Percentiles rank a stretch among this genome's conserved stretches.
Conservation (phyloP, 495 filamentous ascomycete species). For the Hyaloscypha bicolor region DNA sequence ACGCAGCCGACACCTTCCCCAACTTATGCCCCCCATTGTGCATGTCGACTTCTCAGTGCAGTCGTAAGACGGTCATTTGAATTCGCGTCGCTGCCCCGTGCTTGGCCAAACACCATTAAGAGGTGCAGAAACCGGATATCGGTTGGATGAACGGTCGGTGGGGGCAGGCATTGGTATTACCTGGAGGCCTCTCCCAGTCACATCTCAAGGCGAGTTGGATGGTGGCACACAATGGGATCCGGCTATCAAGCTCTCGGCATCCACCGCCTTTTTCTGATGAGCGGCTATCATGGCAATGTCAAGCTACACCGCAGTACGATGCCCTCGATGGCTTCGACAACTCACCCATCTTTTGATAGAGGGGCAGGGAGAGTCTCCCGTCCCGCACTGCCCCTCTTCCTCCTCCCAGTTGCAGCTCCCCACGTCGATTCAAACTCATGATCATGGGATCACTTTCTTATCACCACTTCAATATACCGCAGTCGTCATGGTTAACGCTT, state of each 20-base stretch:
- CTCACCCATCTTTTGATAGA: neutral
- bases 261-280: neutral
- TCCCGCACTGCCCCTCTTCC: neutral
- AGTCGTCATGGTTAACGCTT: neutral
- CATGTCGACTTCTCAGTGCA: neutral
- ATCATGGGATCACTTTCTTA: neutral
- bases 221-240: neutral
- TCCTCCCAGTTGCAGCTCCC: neutral
- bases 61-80: neutral
- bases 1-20: neutral
- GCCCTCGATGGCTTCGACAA: neutral
- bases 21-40: neutral
- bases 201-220: neutral
- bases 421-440: neutral
- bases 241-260: neutral
- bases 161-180: neutral
- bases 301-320: neutral
- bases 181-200: neutral
- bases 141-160: neutral
- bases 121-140: neutral
- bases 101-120: neutral
- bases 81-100: neutral
- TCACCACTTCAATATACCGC: neutral
- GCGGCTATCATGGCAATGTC: conserved; percentile 1
- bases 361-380: neutral